Percentiles rank a stretch among this genome's conserved stretches.
phyloP scores from a whole-genome alignment of 2,329 filamentous ascomycete genomes.

The Xylariaceae sp. region DNA sequence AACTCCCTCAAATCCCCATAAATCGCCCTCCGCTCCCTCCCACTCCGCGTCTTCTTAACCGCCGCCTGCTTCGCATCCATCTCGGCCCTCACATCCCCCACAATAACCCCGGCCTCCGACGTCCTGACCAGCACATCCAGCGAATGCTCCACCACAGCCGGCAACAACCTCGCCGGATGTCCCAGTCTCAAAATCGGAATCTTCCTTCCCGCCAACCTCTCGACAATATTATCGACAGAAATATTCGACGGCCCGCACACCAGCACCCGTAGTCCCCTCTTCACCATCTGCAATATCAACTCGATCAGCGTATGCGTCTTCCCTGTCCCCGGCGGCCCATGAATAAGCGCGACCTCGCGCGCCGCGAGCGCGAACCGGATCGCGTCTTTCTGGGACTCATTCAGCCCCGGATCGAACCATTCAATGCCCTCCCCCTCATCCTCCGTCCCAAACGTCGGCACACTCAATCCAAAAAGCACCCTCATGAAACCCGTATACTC shows the following conservation, averaged over 20 bases:
- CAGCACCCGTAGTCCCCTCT: slow-evolving; percentile 66
- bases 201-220: slow-evolving; percentile 65
- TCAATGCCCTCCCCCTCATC: slow-evolving; percentile 33
- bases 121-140: slow-evolving; percentile 80
- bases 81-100: slow-evolving; percentile 82
- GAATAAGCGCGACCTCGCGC: slow-evolving; percentile 79
- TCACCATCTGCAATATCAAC: slow-evolving; percentile 83
- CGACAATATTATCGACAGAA: slow-evolving; percentile 96
- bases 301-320: slow-evolving; percentile 97
- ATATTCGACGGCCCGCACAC: slow-evolving; percentile 98
- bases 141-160: slow-evolving; percentile 82
- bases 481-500: slow-evolving; percentile 57
- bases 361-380: slow-evolving; percentile 79
- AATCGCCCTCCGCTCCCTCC: slow-evolving; percentile 71
- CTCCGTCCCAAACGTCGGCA: no score
- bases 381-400: slow-evolving; percentile 62
- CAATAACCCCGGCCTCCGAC: slow-evolving; percentile 82
- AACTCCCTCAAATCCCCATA: slow-evolving; percentile 82
- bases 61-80: slow-evolving; percentile 89
- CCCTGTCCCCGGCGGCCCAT: slow-evolving; percentile 91
- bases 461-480: slow-evolving; percentile 54
- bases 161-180: slow-evolving; percentile 84
- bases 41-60: slow-evolving; percentile 79
- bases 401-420: slow-evolving; percentile 58
- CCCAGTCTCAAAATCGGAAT: slow-evolving; percentile 84